Evolutionary conservation across 345 rosid genomes (phyloP), one percentile per base, ranked within the genome.

Genomic region (Passiflora organensis): DNA sequence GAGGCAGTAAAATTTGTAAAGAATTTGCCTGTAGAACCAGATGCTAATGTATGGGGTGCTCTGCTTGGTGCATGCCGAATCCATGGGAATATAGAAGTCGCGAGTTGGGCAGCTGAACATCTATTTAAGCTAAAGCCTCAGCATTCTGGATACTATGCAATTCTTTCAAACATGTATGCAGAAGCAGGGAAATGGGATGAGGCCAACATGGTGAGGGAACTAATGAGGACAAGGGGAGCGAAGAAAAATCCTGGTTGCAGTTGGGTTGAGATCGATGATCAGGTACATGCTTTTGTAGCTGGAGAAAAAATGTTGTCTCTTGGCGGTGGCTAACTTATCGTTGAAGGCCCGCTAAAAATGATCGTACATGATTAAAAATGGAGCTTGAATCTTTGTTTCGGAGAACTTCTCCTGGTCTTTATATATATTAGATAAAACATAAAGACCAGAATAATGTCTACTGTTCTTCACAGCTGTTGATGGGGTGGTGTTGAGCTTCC

Each of bases 231-330:
- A 13, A 68, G 75, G 64, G 77, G 61, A 42, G 66, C 79, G 53
- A 75, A 75, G 73, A 82, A 75, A 72, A 71, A 62, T 46, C 84
- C 83, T 5, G 86, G 87, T 0, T 69, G 76, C 81, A 85, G 82
- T 47, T 75, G 89, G 85, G 72, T 82, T 58, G 70, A 77, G 54
- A 69, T 79, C 9, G 73, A 72, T 41, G 70, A 57, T 49, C 74
- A 81, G 47, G 77, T 76, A 8, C 75, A 83, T 71, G 76, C 72
- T 36, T 82, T 82, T 69, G 70, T 77, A 76, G 83, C 82, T 53
- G 85, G 78, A 28, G 85, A 82, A 24, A 48, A 32, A 48, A 48
- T 48, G 34, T 2, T 48, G 52, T 13, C 13, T 48, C 13, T 12
- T 23, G 52, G 6, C 22, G n/a, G n/a, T n/a, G n/a, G n/a, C 25